Base-by-base conservation (phyloP, 345 rosid species). In the Salix udensis region DNA sequence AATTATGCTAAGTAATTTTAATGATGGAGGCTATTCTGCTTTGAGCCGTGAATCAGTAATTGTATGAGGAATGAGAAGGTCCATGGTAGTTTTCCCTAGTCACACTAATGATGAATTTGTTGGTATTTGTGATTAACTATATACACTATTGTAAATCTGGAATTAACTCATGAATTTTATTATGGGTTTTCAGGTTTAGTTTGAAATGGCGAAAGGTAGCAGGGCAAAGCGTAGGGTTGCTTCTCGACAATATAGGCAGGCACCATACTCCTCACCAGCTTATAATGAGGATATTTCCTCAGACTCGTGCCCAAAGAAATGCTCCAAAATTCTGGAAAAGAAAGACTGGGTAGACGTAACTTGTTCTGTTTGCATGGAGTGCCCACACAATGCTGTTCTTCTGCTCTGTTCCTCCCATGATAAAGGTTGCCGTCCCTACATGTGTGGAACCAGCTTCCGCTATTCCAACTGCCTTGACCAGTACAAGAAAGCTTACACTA, bases 351-450 rank as follows among this genome's bases (percentile, higher is more conserved):
- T 88, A 78, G 92, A 87, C 71, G 94, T 88, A 14, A 89, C 88
- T 34, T 96, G 99, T 75, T 91, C 99, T 15, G 98, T 96, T 70
- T 96, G 99, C 85, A 93, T 96, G 94, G 99, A 96, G 84, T 90
- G 86, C 76, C 99, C 99, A 0, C 99, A 96, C 84, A 93, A 93
- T 48, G 98, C 97, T 67, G 99, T 96, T 82, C 98, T 96, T 81
- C 92, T 96, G 53, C 96, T 96, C 53, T 96, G 99, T 80, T 93
- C 99, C 69, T 96, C 99, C 65, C 89, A 96, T 76, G 97, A 96
- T 81, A 96, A 93, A 79, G 99, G 99, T 46, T 96, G 99, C 69
- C 97, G 94, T 40, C 97, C 99, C 70, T 96, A 89, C 81, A 96
- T 96, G 99, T 96, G 99, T 81, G 98, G 93, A 80, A 95, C 99